These are phyloP conservation scores for Zarea fungicola DNA, from an alignment of 2,329 filamentous ascomycete genomes.

Conservation along the genomic window DNA sequence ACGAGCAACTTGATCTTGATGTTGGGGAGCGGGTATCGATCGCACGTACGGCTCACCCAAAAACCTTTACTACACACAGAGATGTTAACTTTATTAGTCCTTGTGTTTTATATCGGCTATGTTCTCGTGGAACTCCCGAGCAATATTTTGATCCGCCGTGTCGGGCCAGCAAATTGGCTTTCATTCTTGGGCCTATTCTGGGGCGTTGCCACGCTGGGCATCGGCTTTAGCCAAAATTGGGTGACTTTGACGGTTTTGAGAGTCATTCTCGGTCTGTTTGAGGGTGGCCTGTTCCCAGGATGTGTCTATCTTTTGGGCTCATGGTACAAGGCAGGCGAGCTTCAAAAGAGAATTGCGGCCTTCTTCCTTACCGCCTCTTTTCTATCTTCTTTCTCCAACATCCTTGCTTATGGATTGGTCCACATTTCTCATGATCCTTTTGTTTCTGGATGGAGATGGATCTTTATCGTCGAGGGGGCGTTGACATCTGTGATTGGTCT, in stretches of 20 bases:
- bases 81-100: too few species aligned
- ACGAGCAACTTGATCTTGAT: too few species aligned
- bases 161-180: slow-evolving; percentile 56
- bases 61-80: too few species aligned
- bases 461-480: slow-evolving; percentile 54
- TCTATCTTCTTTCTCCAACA: slow-evolving; percentile 54
- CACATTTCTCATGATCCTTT: slow-evolving; percentile 52
- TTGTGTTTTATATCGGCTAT: too few species aligned
- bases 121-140: too few species aligned
- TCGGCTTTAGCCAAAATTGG: slow-evolving; percentile 49
- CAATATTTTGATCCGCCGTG: slow-evolving; percentile 58
- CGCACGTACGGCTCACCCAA: too few species aligned
- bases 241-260: slow-evolving; percentile 57
- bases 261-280: slow-evolving; percentile 56
- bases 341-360: slow-evolving; percentile 59
- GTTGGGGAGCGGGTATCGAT: too few species aligned
- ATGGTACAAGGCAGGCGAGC: slow-evolving; percentile 54
- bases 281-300: slow-evolving; percentile 61
- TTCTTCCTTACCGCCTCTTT: slow-evolving; percentile 64
- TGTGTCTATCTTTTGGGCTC: slow-evolving; percentile 63
- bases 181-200: slow-evolving; percentile 51
- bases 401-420: slow-evolving; percentile 56
- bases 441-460: slow-evolving; percentile 56
- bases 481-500: too few species aligned
- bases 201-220: slow-evolving; percentile 54